Conservation (phyloP, 257 asterid species). For the Vinca minor region DNA sequence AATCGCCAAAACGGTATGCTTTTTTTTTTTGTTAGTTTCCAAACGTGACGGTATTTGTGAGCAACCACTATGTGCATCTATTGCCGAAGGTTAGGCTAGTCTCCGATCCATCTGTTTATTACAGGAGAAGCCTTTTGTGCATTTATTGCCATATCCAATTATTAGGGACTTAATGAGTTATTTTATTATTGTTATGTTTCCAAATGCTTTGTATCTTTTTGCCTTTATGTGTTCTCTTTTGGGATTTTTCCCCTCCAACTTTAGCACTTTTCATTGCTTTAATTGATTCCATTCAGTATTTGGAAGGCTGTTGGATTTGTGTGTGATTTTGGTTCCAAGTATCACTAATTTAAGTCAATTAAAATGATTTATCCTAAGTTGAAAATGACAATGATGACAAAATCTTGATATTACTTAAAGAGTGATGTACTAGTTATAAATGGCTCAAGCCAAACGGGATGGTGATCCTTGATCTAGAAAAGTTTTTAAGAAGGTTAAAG, state of each 20-base stretch:
- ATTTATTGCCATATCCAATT: too few species aligned
- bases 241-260: background rate
- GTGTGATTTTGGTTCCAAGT: background rate
- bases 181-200: too few species aligned
- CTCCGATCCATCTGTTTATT: too few species aligned
- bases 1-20: constrained; percentile 84
- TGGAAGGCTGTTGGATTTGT: background rate
- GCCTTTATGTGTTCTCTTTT: background rate
- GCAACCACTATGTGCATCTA: too few species aligned
- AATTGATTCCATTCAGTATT: background rate
- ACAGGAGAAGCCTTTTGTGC: too few species aligned
- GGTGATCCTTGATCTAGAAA: background rate
- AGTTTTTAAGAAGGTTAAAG: background rate
- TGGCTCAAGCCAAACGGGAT: background rate
- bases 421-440: background rate
- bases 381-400: background rate
- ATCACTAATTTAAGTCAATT: background rate
- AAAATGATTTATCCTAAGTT: background rate
- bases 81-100: too few species aligned
- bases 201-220: background rate
- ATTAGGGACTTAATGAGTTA: too few species aligned
- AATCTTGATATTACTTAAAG: background rate
- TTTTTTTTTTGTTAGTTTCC: background rate
- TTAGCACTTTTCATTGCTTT: background rate
- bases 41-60: too few species aligned